Conservation (phyloP, 805 yeast genomes). For the Metschnikowia gruessii region DNA sequence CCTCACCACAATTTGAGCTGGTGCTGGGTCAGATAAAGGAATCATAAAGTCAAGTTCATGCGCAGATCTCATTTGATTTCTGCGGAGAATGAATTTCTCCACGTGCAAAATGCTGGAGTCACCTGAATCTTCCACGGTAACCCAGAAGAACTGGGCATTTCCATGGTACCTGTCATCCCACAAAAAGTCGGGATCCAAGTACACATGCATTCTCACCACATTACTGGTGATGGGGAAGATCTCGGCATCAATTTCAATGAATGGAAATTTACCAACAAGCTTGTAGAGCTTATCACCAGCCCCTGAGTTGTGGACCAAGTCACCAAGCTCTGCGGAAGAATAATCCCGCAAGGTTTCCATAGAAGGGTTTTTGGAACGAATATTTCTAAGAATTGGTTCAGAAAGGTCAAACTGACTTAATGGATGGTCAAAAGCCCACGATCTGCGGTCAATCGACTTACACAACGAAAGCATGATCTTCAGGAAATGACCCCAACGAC, state of each 20-base stretch:
- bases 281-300: slow-evolving; percentile 65
- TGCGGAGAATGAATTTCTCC: slow-evolving; percentile 72
- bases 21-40: slow-evolving; percentile 85
- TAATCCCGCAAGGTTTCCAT: slow-evolving; percentile 74
- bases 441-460: slow-evolving; percentile 75
- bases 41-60: slow-evolving; percentile 90
- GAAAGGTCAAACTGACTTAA: slow-evolving; percentile 82
- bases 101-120: slow-evolving; percentile 71
- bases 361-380: slow-evolving; percentile 61
- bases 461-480: slow-evolving; percentile 75
- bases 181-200: slow-evolving; percentile 68
- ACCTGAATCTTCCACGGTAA: slow-evolving; percentile 84
- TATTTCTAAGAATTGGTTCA: slow-evolving; percentile 55
- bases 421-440: slow-evolving; percentile 93
- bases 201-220: slow-evolving; percentile 78
- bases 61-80: slow-evolving; percentile 46
- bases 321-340: slow-evolving; percentile 78
- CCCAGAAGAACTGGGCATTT: slow-evolving; percentile 83
- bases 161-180: slow-evolving; percentile 89
- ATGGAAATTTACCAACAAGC: slow-evolving; percentile 71
- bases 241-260: slow-evolving; percentile 69
- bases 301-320: slow-evolving; percentile 75
- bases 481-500: slow-evolving; percentile 88
- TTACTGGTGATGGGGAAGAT: slow-evolving; percentile 84
- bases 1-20: slow-evolving; percentile 79